Conservation (phyloP, 805 yeast species). For the Kuraishia piskuri region DNA sequence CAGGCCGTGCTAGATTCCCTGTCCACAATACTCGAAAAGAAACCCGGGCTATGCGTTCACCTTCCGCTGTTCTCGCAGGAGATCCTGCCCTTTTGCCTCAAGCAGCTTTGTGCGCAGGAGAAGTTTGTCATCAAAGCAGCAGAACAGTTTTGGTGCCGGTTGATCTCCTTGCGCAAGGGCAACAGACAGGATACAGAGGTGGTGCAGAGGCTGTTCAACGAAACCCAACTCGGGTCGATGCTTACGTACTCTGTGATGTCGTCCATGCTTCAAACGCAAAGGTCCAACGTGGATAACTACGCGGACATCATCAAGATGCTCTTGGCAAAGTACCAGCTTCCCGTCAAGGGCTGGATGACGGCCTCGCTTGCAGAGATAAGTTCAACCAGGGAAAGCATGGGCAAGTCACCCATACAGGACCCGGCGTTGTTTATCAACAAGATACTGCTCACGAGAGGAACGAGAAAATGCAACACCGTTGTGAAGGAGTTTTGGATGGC, state of each 20-base stretch:
- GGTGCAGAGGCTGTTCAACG: slow-evolving; percentile 17
- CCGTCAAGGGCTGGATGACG: slow-evolving; percentile 40
- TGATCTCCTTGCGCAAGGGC: slow-evolving; percentile 37
- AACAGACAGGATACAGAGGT: slow-evolving; percentile 26
- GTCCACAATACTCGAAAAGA: slow-evolving; percentile 36
- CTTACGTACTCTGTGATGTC: slow-evolving; percentile 27
- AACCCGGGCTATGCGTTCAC: slow-evolving; percentile 39
- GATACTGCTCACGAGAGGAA: slow-evolving; percentile 56
- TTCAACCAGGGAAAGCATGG: slow-evolving; percentile 13
- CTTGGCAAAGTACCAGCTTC: slow-evolving; percentile 24
- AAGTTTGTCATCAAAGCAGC: slow-evolving; percentile 44
- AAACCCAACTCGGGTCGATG: slow-evolving; percentile 20
- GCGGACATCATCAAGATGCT: slow-evolving; percentile 41
- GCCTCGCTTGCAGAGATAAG: slow-evolving; percentile 20
- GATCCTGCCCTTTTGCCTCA: slow-evolving; percentile 26
- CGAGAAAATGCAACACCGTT: slow-evolving; percentile 45
- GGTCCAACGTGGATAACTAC: slow-evolving; percentile 55
- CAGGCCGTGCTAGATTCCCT: slow-evolving; percentile 45
- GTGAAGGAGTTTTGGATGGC: slow-evolving; percentile 60
- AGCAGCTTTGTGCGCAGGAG: slow-evolving; percentile 38
- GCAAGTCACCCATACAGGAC: slow-evolving; percentile 16
- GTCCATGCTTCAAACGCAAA: slow-evolving; percentile 38
- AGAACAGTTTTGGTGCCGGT: slow-evolving; percentile 44
- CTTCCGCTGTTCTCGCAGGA: slow-evolving; percentile 11
- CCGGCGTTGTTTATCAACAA: slow-evolving; percentile 44